These are phyloP conservation scores for Fusarium oxysporum DNA, from an alignment of 2,329 filamentous ascomycete species.

Conservation along the genomic window DNA sequence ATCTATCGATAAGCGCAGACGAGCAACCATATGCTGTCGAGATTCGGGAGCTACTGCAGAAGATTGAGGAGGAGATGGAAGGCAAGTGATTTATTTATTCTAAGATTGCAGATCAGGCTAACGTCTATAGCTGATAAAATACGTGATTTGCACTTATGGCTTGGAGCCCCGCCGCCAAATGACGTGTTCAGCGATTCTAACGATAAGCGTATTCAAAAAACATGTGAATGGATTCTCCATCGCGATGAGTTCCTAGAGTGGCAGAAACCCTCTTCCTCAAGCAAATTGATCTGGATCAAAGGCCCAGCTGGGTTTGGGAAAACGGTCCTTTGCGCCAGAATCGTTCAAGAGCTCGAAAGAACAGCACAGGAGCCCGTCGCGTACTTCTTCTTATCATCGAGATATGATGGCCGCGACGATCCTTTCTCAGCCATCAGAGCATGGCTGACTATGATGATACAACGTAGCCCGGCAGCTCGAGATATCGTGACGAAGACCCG, in stretches of 20 bases:
- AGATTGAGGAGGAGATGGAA: background rate
- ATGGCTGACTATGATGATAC: constrained; percentile 38
- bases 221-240: background rate
- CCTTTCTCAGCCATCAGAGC: constrained; percentile 38
- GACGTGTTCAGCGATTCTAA: background rate
- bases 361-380: constrained; percentile 2
- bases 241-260: background rate
- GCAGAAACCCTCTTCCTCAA: rapidly evolving
- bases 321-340: constrained; percentile 47
- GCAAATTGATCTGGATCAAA: constrained; percentile 48
- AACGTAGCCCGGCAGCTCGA: constrained; percentile 16
- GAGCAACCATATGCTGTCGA: background rate
- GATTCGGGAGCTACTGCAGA: background rate
- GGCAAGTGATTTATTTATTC: rapidly evolving
- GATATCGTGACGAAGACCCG: constrained; percentile 1
- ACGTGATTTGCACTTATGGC: rapidly evolving
- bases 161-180: rapidly evolving
- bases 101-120: rapidly evolving
- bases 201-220: background rate
- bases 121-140: background rate
- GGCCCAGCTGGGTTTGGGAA: constrained; percentile 49
- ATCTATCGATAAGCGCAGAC: background rate
- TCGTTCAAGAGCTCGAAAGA: constrained; percentile 43
- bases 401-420: constrained; percentile 37
- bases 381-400: constrained; percentile 49